Evolutionary conservation across 257 asterid genomes (phyloP).

Genomic region (Fraxinus anomala): DNA sequence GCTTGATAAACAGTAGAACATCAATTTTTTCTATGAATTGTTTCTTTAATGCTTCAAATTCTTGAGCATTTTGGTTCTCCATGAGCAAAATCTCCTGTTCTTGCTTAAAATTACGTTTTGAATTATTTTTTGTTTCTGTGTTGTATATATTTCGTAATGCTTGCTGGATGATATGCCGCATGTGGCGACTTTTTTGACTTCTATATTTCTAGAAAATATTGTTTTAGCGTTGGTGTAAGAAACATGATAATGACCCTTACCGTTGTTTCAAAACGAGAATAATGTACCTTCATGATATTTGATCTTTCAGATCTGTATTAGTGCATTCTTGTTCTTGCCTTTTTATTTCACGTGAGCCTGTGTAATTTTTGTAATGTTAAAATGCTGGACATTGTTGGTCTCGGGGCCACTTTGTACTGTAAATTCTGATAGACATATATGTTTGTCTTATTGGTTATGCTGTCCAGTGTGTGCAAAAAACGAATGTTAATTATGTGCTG

Average conservation of each 20-base stretch:
- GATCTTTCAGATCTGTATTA: background rate
- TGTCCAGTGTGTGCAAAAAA: background rate
- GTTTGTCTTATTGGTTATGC: background rate
- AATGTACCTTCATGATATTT: background rate
- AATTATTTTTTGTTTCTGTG: background rate
- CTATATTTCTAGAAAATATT: background rate
- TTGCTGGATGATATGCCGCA: background rate
- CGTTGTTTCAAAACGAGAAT: background rate
- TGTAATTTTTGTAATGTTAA: background rate
- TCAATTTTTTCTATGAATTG: background rate
- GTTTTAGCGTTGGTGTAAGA: background rate
- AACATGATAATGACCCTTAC: background rate
- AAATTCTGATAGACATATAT: background rate
- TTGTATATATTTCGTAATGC: background rate
- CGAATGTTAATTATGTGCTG: background rate
- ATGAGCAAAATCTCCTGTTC: background rate
- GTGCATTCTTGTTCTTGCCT: background rate
- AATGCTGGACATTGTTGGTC: background rate
- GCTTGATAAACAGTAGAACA: background rate
- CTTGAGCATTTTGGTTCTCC: background rate
- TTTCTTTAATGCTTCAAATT: background rate
- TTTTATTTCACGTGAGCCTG: background rate
- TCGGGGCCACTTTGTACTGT: slow-evolving; percentile 1
- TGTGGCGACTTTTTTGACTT: background rate
- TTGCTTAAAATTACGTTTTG: background rate